These are phyloP conservation scores for Phytophthora ramorum DNA, from an alignment of 352 stramenopile species.

Conservation along the genomic window DNA sequence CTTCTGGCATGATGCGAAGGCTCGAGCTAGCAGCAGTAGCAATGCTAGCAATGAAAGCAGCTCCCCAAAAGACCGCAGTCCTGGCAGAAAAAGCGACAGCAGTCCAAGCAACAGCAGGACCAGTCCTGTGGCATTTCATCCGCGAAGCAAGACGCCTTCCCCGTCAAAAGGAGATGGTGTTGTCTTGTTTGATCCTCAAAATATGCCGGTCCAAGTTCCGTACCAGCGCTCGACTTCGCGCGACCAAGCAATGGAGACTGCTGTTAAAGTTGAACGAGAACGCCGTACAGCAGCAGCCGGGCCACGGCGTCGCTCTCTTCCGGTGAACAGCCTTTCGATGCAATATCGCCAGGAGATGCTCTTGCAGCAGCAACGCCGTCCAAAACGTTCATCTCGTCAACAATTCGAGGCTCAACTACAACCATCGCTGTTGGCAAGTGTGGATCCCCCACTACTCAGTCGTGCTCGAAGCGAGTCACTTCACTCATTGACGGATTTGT, in stretches of 20 bases:
- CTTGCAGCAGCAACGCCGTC: slow-evolving; percentile 27
- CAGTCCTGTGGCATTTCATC: slow-evolving; percentile 20
- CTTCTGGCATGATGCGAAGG: slow-evolving; percentile 34
- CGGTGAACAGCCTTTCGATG: slow-evolving; percentile 48
- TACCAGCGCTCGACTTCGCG: slow-evolving; percentile 30
- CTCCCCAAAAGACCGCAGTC: slow-evolving; percentile 22
- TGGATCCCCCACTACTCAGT: slow-evolving; percentile 40
- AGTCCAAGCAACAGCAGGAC: slow-evolving; percentile 14
- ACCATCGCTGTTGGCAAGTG: slow-evolving; percentile 32
- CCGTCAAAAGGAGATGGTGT: slow-evolving; percentile 34
- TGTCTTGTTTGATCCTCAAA: slow-evolving; percentile 58
- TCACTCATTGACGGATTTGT: slow-evolving; percentile 56
- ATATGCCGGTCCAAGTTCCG: slow-evolving; percentile 24
- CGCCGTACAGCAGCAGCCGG: slow-evolving; percentile 17
- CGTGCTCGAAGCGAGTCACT: slow-evolving; percentile 52
- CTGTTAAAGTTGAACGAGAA: slow-evolving; percentile 23
- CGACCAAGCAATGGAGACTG: slow-evolving; percentile 23
- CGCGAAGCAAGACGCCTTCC: slow-evolving; percentile 20
- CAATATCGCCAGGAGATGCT: slow-evolving; percentile 36
- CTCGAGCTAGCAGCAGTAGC: slow-evolving; percentile 28
- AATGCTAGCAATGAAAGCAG: slow-evolving; percentile 24
- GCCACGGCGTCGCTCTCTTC: slow-evolving; percentile 51
- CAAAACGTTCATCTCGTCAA: slow-evolving; percentile 20
- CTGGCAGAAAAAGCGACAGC: slow-evolving; percentile 9
- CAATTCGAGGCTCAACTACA: slow-evolving; percentile 21